Conservation (phyloP, 768 basidiomycete species). For the Amanita subjunquillea region DNA sequence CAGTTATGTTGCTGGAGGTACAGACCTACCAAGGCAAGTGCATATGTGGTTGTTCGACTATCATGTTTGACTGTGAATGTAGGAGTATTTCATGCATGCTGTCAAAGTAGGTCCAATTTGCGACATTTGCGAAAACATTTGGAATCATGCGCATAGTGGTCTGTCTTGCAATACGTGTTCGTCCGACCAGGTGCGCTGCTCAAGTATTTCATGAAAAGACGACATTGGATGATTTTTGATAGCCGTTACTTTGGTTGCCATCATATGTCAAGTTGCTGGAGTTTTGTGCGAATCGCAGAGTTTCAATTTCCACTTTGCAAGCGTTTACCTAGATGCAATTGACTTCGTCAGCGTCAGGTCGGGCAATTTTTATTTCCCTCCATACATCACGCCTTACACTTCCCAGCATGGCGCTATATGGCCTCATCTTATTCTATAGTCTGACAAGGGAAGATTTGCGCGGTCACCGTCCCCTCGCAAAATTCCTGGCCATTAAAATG, state of each 20-base stretch:
- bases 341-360: constrained; percentile 71
- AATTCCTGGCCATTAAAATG: constrained; percentile 74
- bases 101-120: constrained; percentile 37
- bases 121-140: constrained; percentile 1
- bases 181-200: constrained; percentile 31
- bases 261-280: constrained; percentile 51
- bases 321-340: constrained; percentile 51
- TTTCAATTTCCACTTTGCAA: constrained; percentile 45
- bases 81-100: constrained; percentile 76
- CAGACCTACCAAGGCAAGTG: constrained; percentile 51
- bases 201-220: neutral
- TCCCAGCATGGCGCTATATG: constrained; percentile 63
- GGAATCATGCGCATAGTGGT: constrained; percentile 36
- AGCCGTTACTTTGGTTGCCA: constrained; percentile 54
- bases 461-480: constrained; percentile 60
- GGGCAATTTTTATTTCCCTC: constrained; percentile 3
- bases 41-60: neutral
- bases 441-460: constrained; percentile 65
- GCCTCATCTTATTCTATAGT: constrained; percentile 63
- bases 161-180: constrained; percentile 73
- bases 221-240: neutral
- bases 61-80: constrained; percentile 4
- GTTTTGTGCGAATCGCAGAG: constrained; percentile 53
- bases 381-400: neutral
- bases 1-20: constrained; percentile 68